These are phyloP conservation scores for Hygrophila difformis DNA, from an alignment of 257 asterid species.

Conservation along the genomic window DNA sequence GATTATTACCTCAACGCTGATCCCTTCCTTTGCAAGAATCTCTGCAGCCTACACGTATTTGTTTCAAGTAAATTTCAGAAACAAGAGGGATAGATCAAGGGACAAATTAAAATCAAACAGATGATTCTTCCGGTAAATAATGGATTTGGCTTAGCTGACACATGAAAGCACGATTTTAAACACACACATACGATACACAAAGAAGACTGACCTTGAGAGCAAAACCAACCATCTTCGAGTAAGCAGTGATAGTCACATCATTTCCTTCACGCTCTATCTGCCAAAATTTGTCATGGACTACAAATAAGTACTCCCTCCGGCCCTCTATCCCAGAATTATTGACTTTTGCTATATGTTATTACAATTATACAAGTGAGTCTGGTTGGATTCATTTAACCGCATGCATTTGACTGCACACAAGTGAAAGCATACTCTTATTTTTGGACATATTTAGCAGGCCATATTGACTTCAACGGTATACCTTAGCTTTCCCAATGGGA, in stretches of 20 bases:
- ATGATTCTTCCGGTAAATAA: not conserved
- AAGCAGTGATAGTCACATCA: constrained; percentile 75
- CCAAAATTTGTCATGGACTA: constrained; percentile 9
- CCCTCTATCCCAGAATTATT: too few relatives aligned
- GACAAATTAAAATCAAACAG: not conserved
- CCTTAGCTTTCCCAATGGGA: constrained; percentile 96
- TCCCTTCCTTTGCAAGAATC: constrained; percentile 76
- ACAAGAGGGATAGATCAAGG: constrained; percentile 4
- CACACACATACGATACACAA: constrained; percentile 10
- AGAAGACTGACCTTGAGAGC: constrained; percentile 59
- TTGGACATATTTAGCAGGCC: constrained; percentile 1
- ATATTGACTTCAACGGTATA: constrained; percentile 10
- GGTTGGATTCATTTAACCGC: too few relatives aligned
- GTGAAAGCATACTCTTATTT: too few relatives aligned
- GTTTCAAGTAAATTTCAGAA: constrained; percentile 12
- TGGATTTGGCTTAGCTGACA: too few relatives aligned
- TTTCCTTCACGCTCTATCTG: constrained; percentile 79
- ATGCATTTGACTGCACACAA: too few relatives aligned
- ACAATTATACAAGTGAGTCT: too few relatives aligned
- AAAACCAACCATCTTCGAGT: constrained; percentile 90
- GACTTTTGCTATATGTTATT: too few relatives aligned
- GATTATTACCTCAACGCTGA: constrained; percentile 65
- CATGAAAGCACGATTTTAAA: not conserved
- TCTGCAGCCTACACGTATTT: constrained; percentile 63
- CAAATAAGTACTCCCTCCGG: constrained; percentile 12